phyloP scores from a whole-genome alignment of 345 rosid genomes.

The Cochlearia excelsa region DNA sequence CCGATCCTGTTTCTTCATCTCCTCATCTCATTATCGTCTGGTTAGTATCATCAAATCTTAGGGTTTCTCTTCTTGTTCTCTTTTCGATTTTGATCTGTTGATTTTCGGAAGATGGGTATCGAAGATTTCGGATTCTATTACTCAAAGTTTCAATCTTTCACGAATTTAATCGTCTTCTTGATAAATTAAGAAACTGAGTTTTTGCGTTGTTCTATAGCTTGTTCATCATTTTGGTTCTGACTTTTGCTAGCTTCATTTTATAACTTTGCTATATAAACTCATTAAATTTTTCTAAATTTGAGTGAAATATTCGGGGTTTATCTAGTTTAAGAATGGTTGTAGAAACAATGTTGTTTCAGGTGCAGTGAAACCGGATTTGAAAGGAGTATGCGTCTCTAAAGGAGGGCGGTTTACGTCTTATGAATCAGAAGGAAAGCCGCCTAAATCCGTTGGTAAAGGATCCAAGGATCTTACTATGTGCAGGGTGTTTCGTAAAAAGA shows the following conservation, averaged over 20 bases:
- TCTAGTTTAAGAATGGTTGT: slow-evolving; percentile 9
- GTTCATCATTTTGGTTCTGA: neutral
- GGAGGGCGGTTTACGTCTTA: slow-evolving; percentile 83
- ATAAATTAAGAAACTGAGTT: slow-evolving; percentile 1
- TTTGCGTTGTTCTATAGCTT: slow-evolving; percentile 16
- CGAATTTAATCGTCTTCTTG: neutral
- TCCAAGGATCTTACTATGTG: slow-evolving; percentile 76
- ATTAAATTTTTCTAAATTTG: slow-evolving; percentile 2
- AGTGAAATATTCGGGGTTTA: neutral
- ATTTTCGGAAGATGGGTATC: slow-evolving; percentile 10
- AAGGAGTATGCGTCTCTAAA: slow-evolving; percentile 70
- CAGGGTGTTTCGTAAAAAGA: slow-evolving; percentile 71
- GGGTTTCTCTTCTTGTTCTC: slow-evolving; percentile 9
- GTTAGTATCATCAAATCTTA: slow-evolving; percentile 20
- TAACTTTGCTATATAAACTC: neutral
- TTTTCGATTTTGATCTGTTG: slow-evolving; percentile 20
- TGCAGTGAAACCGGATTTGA: slow-evolving; percentile 40
- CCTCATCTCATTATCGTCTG: slow-evolving; percentile 32
- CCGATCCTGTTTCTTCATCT: slow-evolving; percentile 38
- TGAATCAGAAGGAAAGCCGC: slow-evolving; percentile 72
- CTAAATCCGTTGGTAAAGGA: slow-evolving; percentile 63
- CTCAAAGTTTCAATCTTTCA: slow-evolving; percentile 12
- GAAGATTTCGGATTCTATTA: neutral
- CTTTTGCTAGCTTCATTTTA: no score
- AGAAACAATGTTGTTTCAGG: slow-evolving; percentile 27